A percentile compares a stretch with the other conserved stretches of the same genome.
Evolutionary conservation across 2,329 filamentous ascomycete genomes (phyloP).

Genomic region (Alternaria postmessia): DNA sequence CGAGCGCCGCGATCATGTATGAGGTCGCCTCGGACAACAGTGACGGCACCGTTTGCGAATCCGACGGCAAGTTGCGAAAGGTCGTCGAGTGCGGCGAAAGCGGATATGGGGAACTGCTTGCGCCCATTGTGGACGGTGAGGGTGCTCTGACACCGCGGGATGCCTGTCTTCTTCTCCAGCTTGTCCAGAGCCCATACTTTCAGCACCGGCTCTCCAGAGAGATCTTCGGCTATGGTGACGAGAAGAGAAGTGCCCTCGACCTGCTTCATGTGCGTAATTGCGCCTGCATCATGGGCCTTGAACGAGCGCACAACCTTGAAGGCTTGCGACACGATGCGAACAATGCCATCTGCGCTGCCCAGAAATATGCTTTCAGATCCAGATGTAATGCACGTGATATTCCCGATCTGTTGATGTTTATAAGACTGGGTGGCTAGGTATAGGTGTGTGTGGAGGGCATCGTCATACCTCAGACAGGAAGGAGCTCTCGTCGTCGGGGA

Average conservation of each 20-base stretch:
- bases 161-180: constrained; percentile 89
- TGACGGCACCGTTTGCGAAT: constrained; percentile 94
- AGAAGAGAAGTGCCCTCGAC: constrained; percentile 86
- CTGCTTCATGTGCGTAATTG: constrained; percentile 91
- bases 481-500: constrained; percentile 79
- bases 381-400: constrained; percentile 83
- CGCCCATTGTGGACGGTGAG: constrained; percentile 86
- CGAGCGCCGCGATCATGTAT: constrained; percentile 94
- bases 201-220: constrained; percentile 84
- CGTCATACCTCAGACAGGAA: constrained; percentile 77
- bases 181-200: constrained; percentile 99
- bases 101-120: constrained; percentile 93
- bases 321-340: constrained; percentile 84
- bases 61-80: constrained; percentile 92
- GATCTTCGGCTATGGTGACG: constrained; percentile 86
- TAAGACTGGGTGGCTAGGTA: constrained; percentile 28
- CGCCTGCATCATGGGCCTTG: constrained; percentile 80
- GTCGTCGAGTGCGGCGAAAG: constrained; percentile 86
- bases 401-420: constrained; percentile 58
- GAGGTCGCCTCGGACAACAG: constrained; percentile 89
- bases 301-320: constrained; percentile 91
- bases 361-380: constrained; percentile 91
- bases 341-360: constrained; percentile 82
- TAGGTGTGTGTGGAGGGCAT: constrained; percentile 9
- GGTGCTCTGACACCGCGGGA: constrained; percentile 87